These are phyloP conservation scores for Conoideocrella luteorostrata DNA, from an alignment of 2,329 filamentous ascomycete species.

Conservation along the genomic window DNA sequence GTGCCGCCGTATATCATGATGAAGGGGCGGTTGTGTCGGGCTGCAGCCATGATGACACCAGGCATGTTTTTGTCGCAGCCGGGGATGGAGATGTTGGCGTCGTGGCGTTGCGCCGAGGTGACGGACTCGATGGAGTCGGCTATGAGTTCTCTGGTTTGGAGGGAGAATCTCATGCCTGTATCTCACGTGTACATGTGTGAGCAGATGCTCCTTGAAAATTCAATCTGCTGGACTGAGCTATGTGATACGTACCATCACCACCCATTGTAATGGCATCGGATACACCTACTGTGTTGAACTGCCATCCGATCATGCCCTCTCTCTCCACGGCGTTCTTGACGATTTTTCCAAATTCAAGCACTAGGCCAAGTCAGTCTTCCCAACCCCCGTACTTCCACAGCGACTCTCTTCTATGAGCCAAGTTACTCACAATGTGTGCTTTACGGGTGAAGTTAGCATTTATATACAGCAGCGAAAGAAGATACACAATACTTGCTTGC, in stretches of 20 bases:
- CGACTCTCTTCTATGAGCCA: neutral
- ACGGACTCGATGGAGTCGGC: slow-evolving; percentile 92
- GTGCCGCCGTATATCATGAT: slow-evolving; percentile 95
- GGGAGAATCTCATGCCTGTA: slow-evolving; percentile 91
- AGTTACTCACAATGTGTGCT: slow-evolving; percentile 38
- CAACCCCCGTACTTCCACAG: neutral
- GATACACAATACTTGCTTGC: slow-evolving; percentile 62
- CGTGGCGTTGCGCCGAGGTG: slow-evolving; percentile 85
- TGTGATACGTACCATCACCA: slow-evolving; percentile 59
- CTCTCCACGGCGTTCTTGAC: slow-evolving; percentile 77
- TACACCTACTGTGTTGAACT: slow-evolving; percentile 85
- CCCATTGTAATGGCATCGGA: slow-evolving; percentile 96
- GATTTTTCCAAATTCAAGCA: slow-evolving; percentile 80
- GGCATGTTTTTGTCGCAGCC: slow-evolving; percentile 99
- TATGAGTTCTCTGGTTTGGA: slow-evolving; percentile 87
- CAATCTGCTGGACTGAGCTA: no score
- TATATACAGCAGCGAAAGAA: no score
- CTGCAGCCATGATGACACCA: slow-evolving; percentile 83
- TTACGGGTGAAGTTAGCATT: no score
- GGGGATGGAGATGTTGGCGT: slow-evolving; percentile 87
- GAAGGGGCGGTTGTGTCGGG: slow-evolving; percentile 83
- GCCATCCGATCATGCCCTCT: slow-evolving; percentile 87
- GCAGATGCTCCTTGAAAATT: neutral
- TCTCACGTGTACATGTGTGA: no score
- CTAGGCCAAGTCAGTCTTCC: slow-evolving; percentile 30